A percentile compares a stretch with the other conserved stretches of the same genome.
These are phyloP conservation scores for Rubroboletus pulcherrimus DNA, from an alignment of 768 basidiomycete genomes.

Conservation along the genomic window DNA sequence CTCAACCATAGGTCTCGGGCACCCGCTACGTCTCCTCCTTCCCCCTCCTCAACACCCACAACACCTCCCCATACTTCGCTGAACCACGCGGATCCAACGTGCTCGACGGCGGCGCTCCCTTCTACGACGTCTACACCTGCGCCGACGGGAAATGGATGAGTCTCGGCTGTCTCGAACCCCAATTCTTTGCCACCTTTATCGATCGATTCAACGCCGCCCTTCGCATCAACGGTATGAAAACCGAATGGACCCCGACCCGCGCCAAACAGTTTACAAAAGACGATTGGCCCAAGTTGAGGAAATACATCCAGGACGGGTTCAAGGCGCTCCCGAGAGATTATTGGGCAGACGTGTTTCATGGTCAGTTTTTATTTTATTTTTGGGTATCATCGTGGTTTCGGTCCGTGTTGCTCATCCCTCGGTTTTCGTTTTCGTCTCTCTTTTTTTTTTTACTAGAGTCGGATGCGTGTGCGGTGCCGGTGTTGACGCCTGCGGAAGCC, in stretches of 20 bases:
- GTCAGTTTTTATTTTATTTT: slow-evolving; percentile 30
- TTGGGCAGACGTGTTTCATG: slow-evolving; percentile 67
- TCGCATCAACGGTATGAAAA: slow-evolving; percentile 36
- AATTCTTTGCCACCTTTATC: slow-evolving; percentile 65
- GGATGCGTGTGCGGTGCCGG: slow-evolving; percentile 70
- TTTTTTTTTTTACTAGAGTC: slow-evolving; percentile 40
- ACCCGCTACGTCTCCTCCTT: slow-evolving; percentile 74
- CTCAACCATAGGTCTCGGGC: slow-evolving; percentile 62
- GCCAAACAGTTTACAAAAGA: slow-evolving; percentile 42
- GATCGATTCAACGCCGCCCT: slow-evolving; percentile 49
- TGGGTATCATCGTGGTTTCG: not conserved
- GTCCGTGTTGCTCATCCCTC: not conserved
- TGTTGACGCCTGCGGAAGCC: slow-evolving; percentile 63
- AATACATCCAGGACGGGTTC: slow-evolving; percentile 66
- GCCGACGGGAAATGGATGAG: slow-evolving; percentile 73
- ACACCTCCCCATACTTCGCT: slow-evolving; percentile 35
- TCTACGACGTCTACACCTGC: slow-evolving; percentile 72
- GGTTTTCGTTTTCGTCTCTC: not conserved
- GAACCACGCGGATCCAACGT: slow-evolving; percentile 51
- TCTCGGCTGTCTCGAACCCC: slow-evolving; percentile 71
- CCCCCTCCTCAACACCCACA: slow-evolving; percentile 49
- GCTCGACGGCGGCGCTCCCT: slow-evolving; percentile 77
- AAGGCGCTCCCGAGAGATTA: slow-evolving; percentile 54
- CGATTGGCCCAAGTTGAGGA: slow-evolving; percentile 54
- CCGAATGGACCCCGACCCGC: slow-evolving; percentile 54